A percentile compares a stretch with the other conserved stretches of the same genome.
phyloP scores from a whole-genome alignment of 1,284 basidiomycete genomes.

The Tilletiopsis washingtonensis region DNA sequence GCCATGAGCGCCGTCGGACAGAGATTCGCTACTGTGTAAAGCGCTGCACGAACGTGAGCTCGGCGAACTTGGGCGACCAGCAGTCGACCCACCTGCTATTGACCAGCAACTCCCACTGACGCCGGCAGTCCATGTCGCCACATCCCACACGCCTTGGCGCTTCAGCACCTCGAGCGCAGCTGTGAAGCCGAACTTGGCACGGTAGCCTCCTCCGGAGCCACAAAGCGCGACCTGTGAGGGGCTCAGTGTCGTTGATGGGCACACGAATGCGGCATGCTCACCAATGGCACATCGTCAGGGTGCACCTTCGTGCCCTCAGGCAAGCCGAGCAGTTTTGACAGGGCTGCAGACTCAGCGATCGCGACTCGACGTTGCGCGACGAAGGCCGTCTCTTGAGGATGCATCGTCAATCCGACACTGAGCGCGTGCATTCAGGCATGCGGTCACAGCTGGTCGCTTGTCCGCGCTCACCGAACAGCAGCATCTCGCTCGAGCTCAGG shows the following conservation, averaged over 20 bases:
- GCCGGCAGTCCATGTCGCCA: slow-evolving; percentile 38
- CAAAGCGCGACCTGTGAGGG: slow-evolving; percentile 34
- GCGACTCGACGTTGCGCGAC: slow-evolving; percentile 12
- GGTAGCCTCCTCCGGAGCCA: slow-evolving; percentile 47
- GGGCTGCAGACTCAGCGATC: slow-evolving; percentile 18
- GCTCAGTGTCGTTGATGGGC: not conserved
- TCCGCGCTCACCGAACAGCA: slow-evolving; percentile 13
- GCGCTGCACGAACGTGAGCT: slow-evolving; percentile 3
- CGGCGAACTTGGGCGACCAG: not conserved
- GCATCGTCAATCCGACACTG: not conserved
- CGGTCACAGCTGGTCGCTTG: slow-evolving; percentile 10
- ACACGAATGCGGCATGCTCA: not conserved
- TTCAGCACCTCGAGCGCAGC: slow-evolving; percentile 36
- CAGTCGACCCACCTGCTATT: slow-evolving; percentile 16
- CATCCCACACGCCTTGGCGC: slow-evolving; percentile 35
- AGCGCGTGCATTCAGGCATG: slow-evolving; percentile 1
- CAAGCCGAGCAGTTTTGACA: slow-evolving; percentile 22
- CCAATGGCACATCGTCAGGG: slow-evolving; percentile 42
- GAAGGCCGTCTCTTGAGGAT: slow-evolving; percentile 21
- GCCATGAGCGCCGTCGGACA: slow-evolving; percentile 21
- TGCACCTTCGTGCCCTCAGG: slow-evolving; percentile 36
- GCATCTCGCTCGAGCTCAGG: slow-evolving; percentile 40
- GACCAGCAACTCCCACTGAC: slow-evolving; percentile 48
- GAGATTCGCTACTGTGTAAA: slow-evolving; percentile 29
- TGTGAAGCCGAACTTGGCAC: slow-evolving; percentile 40